phyloP scores from a whole-genome alignment of 371 early-diverging fungal species.

The Mucor saturninus region DNA sequence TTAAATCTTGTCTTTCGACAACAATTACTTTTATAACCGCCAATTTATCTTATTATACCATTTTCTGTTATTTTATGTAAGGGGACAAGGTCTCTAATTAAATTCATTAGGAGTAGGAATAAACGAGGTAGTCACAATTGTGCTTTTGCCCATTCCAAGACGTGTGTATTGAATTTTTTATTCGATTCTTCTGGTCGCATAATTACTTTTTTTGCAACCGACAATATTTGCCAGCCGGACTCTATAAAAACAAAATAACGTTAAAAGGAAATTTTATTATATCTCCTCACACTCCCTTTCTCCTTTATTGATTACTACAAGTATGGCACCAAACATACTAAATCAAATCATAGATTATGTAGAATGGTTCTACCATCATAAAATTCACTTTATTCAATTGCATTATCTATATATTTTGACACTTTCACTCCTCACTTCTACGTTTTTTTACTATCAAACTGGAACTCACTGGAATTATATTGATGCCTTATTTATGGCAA shows the following conservation, averaged over 20 bases:
- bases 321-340: conserved; percentile 2
- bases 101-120: no score
- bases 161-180: no score
- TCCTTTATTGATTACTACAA: background rate
- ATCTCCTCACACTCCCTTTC: background rate
- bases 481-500: conserved; percentile 51
- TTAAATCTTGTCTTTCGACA: no score
- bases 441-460: conserved; percentile 41
- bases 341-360: conserved; percentile 4
- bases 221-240: background rate
- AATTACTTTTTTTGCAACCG: no score
- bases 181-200: no score
- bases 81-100: no score
- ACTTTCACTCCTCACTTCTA: conserved; percentile 37
- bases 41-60: no score
- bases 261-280: conserved; percentile 7
- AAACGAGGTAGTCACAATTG: no score
- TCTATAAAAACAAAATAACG: background rate
- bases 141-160: no score
- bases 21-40: no score
- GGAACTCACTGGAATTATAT: conserved; percentile 43
- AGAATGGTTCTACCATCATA: conserved; percentile 32
- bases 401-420: conserved; percentile 49
- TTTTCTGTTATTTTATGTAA: no score
- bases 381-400: conserved; percentile 48